Base-by-base conservation (phyloP, 345 rosid species). In the Pugionium cornutum region DNA sequence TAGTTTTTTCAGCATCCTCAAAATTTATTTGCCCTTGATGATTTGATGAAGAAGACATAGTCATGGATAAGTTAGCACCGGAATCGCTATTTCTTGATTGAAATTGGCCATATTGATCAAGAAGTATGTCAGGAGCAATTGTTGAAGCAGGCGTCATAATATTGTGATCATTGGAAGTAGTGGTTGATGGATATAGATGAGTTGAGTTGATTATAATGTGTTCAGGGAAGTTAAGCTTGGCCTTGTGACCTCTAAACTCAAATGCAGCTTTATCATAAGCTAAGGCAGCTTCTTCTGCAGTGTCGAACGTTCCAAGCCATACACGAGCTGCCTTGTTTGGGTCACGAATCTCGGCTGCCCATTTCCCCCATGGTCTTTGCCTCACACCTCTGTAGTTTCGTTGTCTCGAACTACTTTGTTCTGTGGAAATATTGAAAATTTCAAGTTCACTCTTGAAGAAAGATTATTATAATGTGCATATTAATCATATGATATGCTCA, bases 261-360 rank as follows among this genome's bases (percentile, higher is more conserved):
- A 58, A 53, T 10, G 77, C 77, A 53, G 72, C 77, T 58, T 54
- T 60, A 43, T 73, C 77, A 55, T 73, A 73, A 4, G 77, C 77
- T 46, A 53, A 45, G 11, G 77, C 77, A 18, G 18, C 18, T 18
- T 18, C 18, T 18, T 18, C 18, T 18, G 18, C 18, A 18, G 18
- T 18, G 18, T 66, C 56, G 18, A 73, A 73, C 27, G 77, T 74
- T 3, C 77, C 77, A 4, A 74, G 69, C 77, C 73, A 74, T 4
- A 74, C 73, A 3, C 77, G 56, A 47, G 73, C 77, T 48, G 73
- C 77, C 53, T 67, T 74, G 58, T 28, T 43, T 4, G 77, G 77
- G 53, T 67, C 73, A 4, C 73, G 69, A 33, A 74, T 74, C 58
- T 67, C 77, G 0, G 77, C 73, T 7, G 73, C 77, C 69, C 73